phyloP scores from a whole-genome alignment of 306 rosid species.

The Cucurbita ficifolia region DNA sequence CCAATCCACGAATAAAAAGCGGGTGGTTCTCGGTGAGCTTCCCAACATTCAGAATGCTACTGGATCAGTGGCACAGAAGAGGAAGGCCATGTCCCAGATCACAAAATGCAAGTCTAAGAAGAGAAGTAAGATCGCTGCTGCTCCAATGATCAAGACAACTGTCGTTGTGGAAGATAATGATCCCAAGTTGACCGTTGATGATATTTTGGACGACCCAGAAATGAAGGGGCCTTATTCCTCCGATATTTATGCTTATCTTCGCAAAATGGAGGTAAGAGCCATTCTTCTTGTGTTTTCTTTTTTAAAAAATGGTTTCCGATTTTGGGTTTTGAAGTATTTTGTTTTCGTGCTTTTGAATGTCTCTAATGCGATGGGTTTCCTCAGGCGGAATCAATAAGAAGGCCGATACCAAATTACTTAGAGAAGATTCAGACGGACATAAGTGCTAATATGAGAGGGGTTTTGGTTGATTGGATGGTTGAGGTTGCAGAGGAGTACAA shows the following conservation, averaged over 20 bases:
- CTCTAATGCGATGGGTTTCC: not conserved
- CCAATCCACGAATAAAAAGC: slow-evolving; percentile 25
- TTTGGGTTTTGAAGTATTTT: not conserved
- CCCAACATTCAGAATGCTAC: slow-evolving; percentile 19
- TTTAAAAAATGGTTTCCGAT: not conserved
- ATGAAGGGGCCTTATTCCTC: slow-evolving; percentile 43
- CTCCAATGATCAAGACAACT: not conserved
- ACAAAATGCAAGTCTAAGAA: slow-evolving; percentile 7
- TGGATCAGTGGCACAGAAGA: not conserved
- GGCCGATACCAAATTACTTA: slow-evolving; percentile 47
- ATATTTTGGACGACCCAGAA: slow-evolving; percentile 33
- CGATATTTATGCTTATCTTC: slow-evolving; percentile 62
- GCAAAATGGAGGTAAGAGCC: slow-evolving; percentile 44
- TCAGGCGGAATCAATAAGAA: slow-evolving; percentile 50
- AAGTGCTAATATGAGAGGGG: slow-evolving; percentile 57
- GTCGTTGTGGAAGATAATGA: not conserved
- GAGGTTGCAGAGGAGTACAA: slow-evolving; percentile 83
- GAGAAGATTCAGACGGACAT: slow-evolving; percentile 60
- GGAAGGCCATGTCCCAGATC: slow-evolving; percentile 2
- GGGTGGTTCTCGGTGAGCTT: slow-evolving; percentile 62
- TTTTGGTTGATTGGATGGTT: slow-evolving; percentile 82
- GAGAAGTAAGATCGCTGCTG: not conserved
- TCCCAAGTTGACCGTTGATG: not conserved
- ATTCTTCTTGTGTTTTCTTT: not conserved
- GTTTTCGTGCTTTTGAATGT: not conserved